Percentiles rank a stretch among this genome's conserved stretches.
Conservation (phyloP, 208 protist genomes). For the Crithidia mellificae region DNA sequence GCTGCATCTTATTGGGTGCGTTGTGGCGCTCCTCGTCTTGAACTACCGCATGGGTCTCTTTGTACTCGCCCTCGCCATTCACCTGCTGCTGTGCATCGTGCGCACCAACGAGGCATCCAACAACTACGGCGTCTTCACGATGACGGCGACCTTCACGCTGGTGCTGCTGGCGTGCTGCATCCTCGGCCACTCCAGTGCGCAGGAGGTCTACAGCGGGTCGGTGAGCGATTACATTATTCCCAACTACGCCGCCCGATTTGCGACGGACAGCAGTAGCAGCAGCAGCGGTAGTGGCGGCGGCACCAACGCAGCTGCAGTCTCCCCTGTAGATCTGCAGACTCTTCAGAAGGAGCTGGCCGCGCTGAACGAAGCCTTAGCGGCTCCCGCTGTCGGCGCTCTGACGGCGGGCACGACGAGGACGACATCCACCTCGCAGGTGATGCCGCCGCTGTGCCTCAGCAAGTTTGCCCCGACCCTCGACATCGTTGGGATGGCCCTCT, state of each 20-base stretch:
- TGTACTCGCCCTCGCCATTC: conserved; percentile 49
- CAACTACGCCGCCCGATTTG: conserved; percentile 32
- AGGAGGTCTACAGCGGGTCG: conserved; percentile 30
- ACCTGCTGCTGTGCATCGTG: conserved; percentile 51
- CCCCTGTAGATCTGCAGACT: neutral
- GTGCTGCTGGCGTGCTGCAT: conserved; percentile 54
- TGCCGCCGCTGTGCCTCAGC: conserved; percentile 45
- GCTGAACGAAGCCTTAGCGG: too few species aligned
- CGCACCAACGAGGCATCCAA: conserved; percentile 51
- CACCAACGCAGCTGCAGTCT: too few species aligned
- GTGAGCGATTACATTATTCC: conserved; percentile 36
- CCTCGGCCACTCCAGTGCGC: conserved; percentile 36
- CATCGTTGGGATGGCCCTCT: conserved; percentile 59
- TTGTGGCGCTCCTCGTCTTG: conserved; percentile 43
- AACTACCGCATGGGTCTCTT: conserved; percentile 67
- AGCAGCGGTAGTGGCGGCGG: too few species aligned
- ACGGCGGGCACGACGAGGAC: conserved; percentile 16
- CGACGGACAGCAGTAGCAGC: neutral
- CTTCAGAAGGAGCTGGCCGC: conserved; percentile 1
- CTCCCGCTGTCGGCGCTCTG: neutral
- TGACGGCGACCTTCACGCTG: conserved; percentile 34
- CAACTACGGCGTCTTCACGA: conserved; percentile 48
- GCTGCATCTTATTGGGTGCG: conserved; percentile 48
- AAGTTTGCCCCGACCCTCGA: conserved; percentile 42
- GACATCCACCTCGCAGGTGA: neutral